Evolutionary conservation across 2,329 filamentous ascomycete species (phyloP), one percentile per base, ranked within the genome.

Genomic region (Fusarium stilboides): DNA sequence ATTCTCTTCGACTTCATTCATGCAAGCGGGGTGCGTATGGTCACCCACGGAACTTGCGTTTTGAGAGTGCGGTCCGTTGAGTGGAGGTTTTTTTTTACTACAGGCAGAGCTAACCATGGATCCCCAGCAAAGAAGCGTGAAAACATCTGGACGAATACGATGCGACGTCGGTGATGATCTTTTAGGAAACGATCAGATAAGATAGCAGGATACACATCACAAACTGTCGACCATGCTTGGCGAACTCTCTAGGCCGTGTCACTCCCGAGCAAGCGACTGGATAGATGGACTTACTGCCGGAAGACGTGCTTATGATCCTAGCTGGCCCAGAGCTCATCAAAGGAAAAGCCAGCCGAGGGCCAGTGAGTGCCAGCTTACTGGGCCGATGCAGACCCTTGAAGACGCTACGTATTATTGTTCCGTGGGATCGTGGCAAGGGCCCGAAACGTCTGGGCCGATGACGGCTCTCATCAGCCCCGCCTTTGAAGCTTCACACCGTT

Each of bases 121-220:
- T 58, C 44, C 59, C 44, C 37, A 68, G 57, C 50, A 36, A 49
- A 37, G 44, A 54, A 57, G 55, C 34, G 47, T 37, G 39, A 45
- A 45, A 12, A 31, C 28, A 13, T 43, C 19, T 13, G 28, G 62
- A 49, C 49, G 50, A 60, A 63, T 42, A 62, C 67, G 62, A 67
- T 65, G 67, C 63, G 63, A 70, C 65, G 51, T 73, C 68, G 68
- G 71, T 63, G 82, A 70, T 84, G 83, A 86, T 86, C 83, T 82
- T 57, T 31, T 36, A 47, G 51, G 52, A 58, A 54, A 73, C 58
- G 68, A 73, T 73, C 70, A 73, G 70, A 73, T 73, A 73, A 73
- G 70, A 73, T 73, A 55, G 28, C 28, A 31, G 28, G 28, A 12
- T 10, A 31, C 55, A 37, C 57, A 51, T 44, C 26, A 17, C 20